phyloP scores from a whole-genome alignment of 106 monocot species.

The Platanthera zijinensis region DNA sequence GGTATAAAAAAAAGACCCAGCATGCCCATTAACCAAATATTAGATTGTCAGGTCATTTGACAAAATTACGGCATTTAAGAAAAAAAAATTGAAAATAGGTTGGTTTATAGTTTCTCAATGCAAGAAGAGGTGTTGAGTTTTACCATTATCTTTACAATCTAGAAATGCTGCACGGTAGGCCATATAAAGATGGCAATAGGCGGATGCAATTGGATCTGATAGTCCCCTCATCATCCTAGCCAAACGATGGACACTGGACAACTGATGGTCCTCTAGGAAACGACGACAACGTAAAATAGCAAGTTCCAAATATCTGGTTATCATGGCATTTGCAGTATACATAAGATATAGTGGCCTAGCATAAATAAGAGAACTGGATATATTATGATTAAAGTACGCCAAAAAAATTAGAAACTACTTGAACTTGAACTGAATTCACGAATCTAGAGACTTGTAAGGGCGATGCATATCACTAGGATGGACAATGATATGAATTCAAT shows the following conservation, averaged over 20 bases:
- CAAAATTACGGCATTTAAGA: neutral
- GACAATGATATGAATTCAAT: no score
- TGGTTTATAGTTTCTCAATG: neutral
- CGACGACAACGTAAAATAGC: slow-evolving; percentile 40
- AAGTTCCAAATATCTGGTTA: slow-evolving; percentile 36
- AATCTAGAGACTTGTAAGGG: neutral
- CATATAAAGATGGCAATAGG: slow-evolving; percentile 47
- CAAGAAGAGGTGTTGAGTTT: neutral
- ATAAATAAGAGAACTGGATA: neutral
- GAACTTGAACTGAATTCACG: neutral
- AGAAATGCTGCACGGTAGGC: slow-evolving; percentile 21
- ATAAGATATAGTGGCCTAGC: neutral
- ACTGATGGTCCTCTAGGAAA: slow-evolving; percentile 23
- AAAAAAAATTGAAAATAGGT: neutral
- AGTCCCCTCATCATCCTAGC: slow-evolving; percentile 50
- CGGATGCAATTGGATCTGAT: slow-evolving; percentile 43
- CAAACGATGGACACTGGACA: slow-evolving; percentile 16
- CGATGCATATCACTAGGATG: neutral
- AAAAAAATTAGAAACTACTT: neutral
- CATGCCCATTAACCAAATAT: neutral
- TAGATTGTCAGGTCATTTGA: neutral
- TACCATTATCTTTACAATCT: slow-evolving; percentile 22
- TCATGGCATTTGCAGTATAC: neutral
- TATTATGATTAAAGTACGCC: neutral
- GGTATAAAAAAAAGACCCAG: neutral